phyloP scores from a whole-genome alignment of 106 monocot genomes.

The Agapanthus africanus region DNA sequence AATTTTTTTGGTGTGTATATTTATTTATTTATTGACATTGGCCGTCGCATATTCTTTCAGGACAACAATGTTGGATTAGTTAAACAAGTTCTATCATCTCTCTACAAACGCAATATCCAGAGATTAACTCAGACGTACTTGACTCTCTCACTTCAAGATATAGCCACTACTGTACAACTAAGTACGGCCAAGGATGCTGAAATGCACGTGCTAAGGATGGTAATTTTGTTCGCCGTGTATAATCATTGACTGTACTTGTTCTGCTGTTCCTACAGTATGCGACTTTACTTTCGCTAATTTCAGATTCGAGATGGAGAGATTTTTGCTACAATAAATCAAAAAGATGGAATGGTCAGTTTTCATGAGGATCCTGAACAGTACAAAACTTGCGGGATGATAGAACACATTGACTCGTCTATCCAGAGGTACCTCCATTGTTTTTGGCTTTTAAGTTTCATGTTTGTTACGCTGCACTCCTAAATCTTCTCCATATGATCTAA shows the following conservation, averaged over 20 bases:
- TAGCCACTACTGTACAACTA: conserved; percentile 77
- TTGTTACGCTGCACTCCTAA: background rate
- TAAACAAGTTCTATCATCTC: conserved; percentile 79
- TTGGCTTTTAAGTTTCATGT: background rate
- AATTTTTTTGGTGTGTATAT: no score
- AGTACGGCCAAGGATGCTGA: conserved; percentile 84
- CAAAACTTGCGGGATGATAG: conserved; percentile 80
- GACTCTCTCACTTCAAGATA: conserved; percentile 90
- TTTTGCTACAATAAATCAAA: conserved; percentile 94
- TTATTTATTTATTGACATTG: no score
- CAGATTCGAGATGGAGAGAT: conserved; percentile 99
- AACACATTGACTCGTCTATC: conserved; percentile 80
- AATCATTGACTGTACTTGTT: no score
- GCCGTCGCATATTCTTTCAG: conserved; percentile 29
- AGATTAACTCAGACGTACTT: conserved; percentile 81
- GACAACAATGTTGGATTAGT: conserved; percentile 86
- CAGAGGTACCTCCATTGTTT: conserved; percentile 37
- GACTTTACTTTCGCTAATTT: no score
- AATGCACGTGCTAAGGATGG: conserved; percentile 95
- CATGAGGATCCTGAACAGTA: conserved; percentile 99
- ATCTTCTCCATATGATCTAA: no score
- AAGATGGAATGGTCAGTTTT: conserved; percentile 99
- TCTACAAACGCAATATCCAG: conserved; percentile 90
- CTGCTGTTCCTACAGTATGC: no score
- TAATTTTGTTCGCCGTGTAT: conserved; percentile 18